A percentile compares a stretch with the other conserved stretches of the same genome.
Conservation (phyloP, 2,329 filamentous ascomycete species). For the Fusarium sublunatum region DNA sequence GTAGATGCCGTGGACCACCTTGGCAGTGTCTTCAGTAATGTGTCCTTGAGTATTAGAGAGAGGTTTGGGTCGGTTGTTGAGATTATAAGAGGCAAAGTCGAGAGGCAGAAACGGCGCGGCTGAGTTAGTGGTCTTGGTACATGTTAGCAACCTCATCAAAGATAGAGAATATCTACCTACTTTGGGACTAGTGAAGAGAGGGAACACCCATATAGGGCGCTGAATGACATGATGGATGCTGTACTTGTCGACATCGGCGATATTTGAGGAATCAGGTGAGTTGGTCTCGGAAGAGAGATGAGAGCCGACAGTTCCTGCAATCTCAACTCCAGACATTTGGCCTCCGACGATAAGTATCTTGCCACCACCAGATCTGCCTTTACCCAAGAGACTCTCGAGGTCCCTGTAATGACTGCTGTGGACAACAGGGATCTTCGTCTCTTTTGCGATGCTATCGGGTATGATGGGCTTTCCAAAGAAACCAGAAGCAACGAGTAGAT, state of each 20-base stretch:
- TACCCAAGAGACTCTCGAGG: constrained; percentile 60
- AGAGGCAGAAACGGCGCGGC: constrained; percentile 75
- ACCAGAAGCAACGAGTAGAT: constrained; percentile 77
- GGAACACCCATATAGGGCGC: constrained; percentile 78
- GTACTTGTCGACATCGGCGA: constrained; percentile 61
- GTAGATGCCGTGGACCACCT: constrained; percentile 63
- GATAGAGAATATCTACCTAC: constrained; percentile 46
- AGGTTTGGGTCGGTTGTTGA: constrained; percentile 68
- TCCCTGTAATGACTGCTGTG: constrained; percentile 77
- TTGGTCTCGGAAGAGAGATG: constrained; percentile 74
- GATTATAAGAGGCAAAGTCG: constrained; percentile 78
- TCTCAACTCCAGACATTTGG: constrained; percentile 85
- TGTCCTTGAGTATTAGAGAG: constrained; percentile 73
- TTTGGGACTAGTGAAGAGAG: constrained; percentile 65
- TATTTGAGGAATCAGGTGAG: constrained; percentile 57
- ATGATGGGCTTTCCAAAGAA: constrained; percentile 75
- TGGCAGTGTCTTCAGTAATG: constrained; percentile 68
- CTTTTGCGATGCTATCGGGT: constrained; percentile 56
- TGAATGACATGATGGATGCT: constrained; percentile 76
- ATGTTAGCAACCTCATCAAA: background rate
- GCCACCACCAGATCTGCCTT: constrained; percentile 55
- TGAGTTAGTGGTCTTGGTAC: constrained; percentile 54
- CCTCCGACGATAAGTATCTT: constrained; percentile 82
- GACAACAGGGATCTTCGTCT: constrained; percentile 61
- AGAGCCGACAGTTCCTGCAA: constrained; percentile 76